Evolutionary conservation across 2,329 filamentous ascomycete species (phyloP), one percentile per base, ranked within the genome.

Genomic region (Talaromyces sp.): DNA sequence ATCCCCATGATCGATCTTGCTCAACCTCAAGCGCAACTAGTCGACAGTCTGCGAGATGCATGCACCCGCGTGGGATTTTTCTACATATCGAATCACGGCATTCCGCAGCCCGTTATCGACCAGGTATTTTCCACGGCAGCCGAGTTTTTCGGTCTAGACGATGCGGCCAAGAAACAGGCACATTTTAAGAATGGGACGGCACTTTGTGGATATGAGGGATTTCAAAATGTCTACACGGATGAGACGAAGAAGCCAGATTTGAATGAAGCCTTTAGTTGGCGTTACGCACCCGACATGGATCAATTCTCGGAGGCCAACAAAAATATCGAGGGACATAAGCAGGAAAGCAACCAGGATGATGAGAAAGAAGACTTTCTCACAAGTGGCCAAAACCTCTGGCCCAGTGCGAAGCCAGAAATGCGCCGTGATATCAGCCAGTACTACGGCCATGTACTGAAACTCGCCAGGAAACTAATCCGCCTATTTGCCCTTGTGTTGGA

Each of bases 61-160:
- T 72, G 79, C 75, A 49, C 76, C 69, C 25, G 73, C 66, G 62
- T 78, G 47, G 78, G 80, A 4, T 81, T 81, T 66, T 81, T 82
- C 67, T 80, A 81, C 32, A 67, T 77, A 62, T 55, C 28, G 10
- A 58, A 58, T 27, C 59, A 62, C 39, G 52, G 61, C 25, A 47
- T 62, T 51, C 51, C 61, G 36, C 57, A 62, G 22, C 13, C 49
- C 7, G 42, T 55, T 30, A 62, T 62, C 44, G 42, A 62, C 25
- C 39, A 42, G 28, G 57, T 60, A 32, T 55, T 62, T 28, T 33
- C 56, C 47, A 67, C 72, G 63, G 64, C 70, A 8, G 66, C 67
- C 36, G 63, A 63, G 1, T 71, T 71, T 0, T 73, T 78, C 54
- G 42, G 65, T 55, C 71, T 76, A 62, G 13, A 64, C 49, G 1